Percentiles rank a stretch among this genome's conserved stretches.
These are phyloP conservation scores for Lotmaria passim DNA, from an alignment of 208 protist genomes.

Conservation along the genomic window DNA sequence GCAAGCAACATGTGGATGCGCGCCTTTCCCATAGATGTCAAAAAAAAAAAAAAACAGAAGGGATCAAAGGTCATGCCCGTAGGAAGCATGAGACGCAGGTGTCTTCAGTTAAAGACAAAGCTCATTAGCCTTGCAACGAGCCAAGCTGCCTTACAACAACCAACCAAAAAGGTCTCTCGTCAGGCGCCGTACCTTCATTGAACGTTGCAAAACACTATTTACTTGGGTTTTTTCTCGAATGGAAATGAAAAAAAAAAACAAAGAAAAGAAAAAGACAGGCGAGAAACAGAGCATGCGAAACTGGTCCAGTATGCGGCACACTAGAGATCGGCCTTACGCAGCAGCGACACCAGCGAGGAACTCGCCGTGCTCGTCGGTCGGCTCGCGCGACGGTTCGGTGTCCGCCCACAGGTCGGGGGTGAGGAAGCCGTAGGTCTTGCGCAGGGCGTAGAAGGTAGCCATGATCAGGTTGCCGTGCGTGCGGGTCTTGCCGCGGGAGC, in stretches of 20 bases:
- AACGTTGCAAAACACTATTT: too few species aligned
- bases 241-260: constrained; percentile 12
- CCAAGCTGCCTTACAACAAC: too few species aligned
- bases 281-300: constrained; percentile 1
- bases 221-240: constrained; percentile 9
- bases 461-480: constrained; percentile 99
- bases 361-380: constrained; percentile 93
- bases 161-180: too few species aligned
- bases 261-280: constrained; percentile 20
- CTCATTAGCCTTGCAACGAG: too few species aligned
- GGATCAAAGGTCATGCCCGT: too few species aligned
- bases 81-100: too few species aligned
- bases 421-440: constrained; percentile 98
- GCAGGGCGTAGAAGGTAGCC: constrained; percentile 98
- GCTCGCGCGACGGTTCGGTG: constrained; percentile 85
- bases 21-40: too few species aligned
- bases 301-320: not conserved
- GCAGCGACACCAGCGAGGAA: constrained; percentile 70
- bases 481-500: constrained; percentile 96
- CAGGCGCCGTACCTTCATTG: too few species aligned
- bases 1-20: too few species aligned
- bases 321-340: constrained; percentile 34
- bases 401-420: constrained; percentile 99
- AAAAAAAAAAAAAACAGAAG: too few species aligned
- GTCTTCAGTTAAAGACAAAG: too few species aligned